phyloP scores from a whole-genome alignment of 148 eudicot genomes.

The Rheum nobile region DNA sequence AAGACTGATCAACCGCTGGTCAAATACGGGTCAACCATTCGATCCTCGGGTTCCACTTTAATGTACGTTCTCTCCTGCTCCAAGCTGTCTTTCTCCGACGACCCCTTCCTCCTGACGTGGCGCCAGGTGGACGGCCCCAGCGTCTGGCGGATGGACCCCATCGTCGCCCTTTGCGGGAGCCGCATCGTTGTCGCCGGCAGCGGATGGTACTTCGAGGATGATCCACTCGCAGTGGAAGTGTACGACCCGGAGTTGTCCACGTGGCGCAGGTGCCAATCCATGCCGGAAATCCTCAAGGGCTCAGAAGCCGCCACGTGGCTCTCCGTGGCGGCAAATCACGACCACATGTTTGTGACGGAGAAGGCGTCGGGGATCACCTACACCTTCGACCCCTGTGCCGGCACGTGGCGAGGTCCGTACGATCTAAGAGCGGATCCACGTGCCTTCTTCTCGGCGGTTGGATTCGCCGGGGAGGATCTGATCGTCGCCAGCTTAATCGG shows the following conservation, averaged over 20 bases:
- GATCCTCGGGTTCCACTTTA: slow-evolving; percentile 30
- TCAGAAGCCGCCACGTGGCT: slow-evolving; percentile 43
- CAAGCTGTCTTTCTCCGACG: slow-evolving; percentile 27
- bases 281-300: slow-evolving; percentile 37
- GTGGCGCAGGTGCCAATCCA: slow-evolving; percentile 21
- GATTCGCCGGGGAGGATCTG: slow-evolving; percentile 12
- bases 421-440: slow-evolving; percentile 24
- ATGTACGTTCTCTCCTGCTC: slow-evolving; percentile 23
- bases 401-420: slow-evolving; percentile 33
- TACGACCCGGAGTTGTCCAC: background rate
- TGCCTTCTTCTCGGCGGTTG: slow-evolving; percentile 23
- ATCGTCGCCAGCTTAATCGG: slow-evolving; percentile 17
- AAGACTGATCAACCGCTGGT: slow-evolving; percentile 7
- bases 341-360: slow-evolving; percentile 25
- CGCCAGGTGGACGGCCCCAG: slow-evolving; percentile 25
- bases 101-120: slow-evolving; percentile 42
- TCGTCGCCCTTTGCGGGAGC: slow-evolving; percentile 38
- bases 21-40: slow-evolving; percentile 6
- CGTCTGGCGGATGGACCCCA: slow-evolving; percentile 46
- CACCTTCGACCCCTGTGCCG: slow-evolving; percentile 23
- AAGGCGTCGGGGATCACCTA: slow-evolving; percentile 36
- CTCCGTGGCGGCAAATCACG: slow-evolving; percentile 27
- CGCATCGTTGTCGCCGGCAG: slow-evolving; percentile 47
- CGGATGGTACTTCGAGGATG: slow-evolving; percentile 29
- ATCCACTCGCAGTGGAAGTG: slow-evolving; percentile 23